A percentile compares a stretch with the other conserved stretches of the same genome.
Conservation (phyloP, 2,329 filamentous ascomycete genomes). For the Aspergillus nomiae region DNA sequence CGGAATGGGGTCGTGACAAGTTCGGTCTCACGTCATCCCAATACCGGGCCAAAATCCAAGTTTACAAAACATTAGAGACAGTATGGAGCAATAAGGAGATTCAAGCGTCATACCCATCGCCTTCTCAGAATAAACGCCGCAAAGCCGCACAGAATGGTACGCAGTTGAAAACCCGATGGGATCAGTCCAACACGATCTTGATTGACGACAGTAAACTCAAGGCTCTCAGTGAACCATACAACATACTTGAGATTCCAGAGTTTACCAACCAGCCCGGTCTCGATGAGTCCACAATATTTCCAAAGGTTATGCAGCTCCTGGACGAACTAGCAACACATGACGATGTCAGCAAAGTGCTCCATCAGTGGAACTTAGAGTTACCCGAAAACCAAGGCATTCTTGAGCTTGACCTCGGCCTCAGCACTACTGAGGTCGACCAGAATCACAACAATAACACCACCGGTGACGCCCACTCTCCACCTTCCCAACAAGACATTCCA, state of each 20-base stretch:
- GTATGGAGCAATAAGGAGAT: constrained; percentile 64
- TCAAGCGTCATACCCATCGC: constrained; percentile 45
- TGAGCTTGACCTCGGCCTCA: constrained; percentile 21
- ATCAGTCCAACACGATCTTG: constrained; percentile 83
- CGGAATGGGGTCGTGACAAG: constrained; percentile 75
- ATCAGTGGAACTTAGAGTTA: constrained; percentile 32
- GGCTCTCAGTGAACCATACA: constrained; percentile 78
- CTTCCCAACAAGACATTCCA: background rate
- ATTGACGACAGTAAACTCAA: constrained; percentile 86
- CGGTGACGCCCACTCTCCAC: background rate
- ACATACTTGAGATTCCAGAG: constrained; percentile 78
- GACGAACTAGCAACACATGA: constrained; percentile 52
- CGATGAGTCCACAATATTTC: constrained; percentile 48
- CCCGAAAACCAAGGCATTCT: constrained; percentile 18
- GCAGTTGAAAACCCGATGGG: constrained; percentile 62
- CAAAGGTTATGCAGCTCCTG: constrained; percentile 55
- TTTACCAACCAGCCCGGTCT: constrained; percentile 56
- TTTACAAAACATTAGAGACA: constrained; percentile 79
- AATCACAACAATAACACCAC: background rate
- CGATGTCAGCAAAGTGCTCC: constrained; percentile 49
- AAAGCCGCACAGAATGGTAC: constrained; percentile 18
- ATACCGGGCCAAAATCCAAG: constrained; percentile 73
- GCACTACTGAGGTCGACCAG: background rate
- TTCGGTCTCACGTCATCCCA: constrained; percentile 67
- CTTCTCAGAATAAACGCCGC: constrained; percentile 1